Evolutionary conservation across 768 basidiomycete genomes (phyloP).

Genomic region (Inosperma sp.): DNA sequence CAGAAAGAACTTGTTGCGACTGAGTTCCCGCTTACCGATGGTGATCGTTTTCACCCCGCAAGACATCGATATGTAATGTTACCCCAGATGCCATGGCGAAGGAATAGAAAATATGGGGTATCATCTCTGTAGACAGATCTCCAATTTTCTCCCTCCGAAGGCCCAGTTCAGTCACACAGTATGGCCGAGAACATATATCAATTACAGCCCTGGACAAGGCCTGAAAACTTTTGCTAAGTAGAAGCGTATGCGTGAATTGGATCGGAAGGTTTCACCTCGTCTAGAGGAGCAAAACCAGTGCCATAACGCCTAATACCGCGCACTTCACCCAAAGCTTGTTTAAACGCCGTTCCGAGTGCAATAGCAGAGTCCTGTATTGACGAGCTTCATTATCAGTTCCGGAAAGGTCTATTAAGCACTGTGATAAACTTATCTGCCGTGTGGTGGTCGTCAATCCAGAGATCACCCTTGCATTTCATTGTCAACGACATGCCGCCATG

Average conservation of each 20-base stretch:
- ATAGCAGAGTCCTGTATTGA: slow-evolving; percentile 81
- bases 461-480: slow-evolving; percentile 90
- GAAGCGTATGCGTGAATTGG: slow-evolving; percentile 7
- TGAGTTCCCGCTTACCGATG: slow-evolving; percentile 61
- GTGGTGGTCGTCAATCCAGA: slow-evolving; percentile 98
- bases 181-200: slow-evolving; percentile 96
- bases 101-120: slow-evolving; percentile 95
- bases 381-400: slow-evolving; percentile 16
- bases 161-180: slow-evolving; percentile 88
- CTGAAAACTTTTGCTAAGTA: slow-evolving; percentile 36
- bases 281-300: slow-evolving; percentile 92
- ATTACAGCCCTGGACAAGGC: slow-evolving; percentile 94
- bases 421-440: slow-evolving; percentile 79
- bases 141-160: slow-evolving; percentile 88
- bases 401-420: background rate
- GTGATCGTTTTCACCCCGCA: slow-evolving; percentile 96
- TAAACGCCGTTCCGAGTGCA: slow-evolving; percentile 86
- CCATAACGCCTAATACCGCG: slow-evolving; percentile 94
- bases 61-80: slow-evolving; percentile 90
- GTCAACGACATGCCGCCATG: slow-evolving; percentile 91
- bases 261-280: slow-evolving; percentile 63
- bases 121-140: slow-evolving; percentile 96
- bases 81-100: slow-evolving; percentile 96
- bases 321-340: slow-evolving; percentile 90
- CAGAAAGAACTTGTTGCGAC: background rate